A percentile compares a stretch with the other conserved stretches of the same genome.
Evolutionary conservation across 108 stramenopile genomes (phyloP).

Genomic region (Parietichytrium sp.): DNA sequence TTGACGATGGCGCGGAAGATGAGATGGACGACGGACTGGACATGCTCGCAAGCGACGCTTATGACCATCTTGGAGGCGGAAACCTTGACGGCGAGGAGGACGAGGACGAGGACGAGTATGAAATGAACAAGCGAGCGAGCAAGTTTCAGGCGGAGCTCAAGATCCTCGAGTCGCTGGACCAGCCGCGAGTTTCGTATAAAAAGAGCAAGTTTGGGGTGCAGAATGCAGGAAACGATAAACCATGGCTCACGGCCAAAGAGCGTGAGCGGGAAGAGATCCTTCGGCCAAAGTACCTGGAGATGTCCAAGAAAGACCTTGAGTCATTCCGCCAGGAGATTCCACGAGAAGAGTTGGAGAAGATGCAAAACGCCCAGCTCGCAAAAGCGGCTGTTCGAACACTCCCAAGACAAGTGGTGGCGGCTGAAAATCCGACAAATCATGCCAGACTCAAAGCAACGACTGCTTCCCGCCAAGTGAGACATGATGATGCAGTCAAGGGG

Average conservation of each 20-base stretch:
- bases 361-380: not conserved
- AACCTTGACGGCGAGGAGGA: too few relatives aligned
- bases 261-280: not conserved
- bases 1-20: too few relatives aligned
- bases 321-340: not conserved
- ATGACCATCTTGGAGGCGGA: too few relatives aligned
- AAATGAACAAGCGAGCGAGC: not conserved
- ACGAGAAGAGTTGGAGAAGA: not conserved
- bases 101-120: not conserved
- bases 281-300: not conserved
- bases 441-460: not conserved
- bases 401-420: not conserved
- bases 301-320: not conserved
- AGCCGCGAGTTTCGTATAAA: not conserved
- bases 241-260: constrained; percentile 5
- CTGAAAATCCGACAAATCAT: not conserved
- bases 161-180: not conserved
- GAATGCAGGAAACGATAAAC: not conserved
- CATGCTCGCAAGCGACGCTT: too few relatives aligned
- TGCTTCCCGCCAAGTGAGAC: not conserved
- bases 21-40: too few relatives aligned
- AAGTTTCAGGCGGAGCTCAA: constrained; percentile 11
- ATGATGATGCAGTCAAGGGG: not conserved
- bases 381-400: not conserved
- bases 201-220: not conserved